These are phyloP conservation scores for Aspergillus haitiensis DNA, from an alignment of 495 filamentous ascomycete species.

Conservation along the genomic window DNA sequence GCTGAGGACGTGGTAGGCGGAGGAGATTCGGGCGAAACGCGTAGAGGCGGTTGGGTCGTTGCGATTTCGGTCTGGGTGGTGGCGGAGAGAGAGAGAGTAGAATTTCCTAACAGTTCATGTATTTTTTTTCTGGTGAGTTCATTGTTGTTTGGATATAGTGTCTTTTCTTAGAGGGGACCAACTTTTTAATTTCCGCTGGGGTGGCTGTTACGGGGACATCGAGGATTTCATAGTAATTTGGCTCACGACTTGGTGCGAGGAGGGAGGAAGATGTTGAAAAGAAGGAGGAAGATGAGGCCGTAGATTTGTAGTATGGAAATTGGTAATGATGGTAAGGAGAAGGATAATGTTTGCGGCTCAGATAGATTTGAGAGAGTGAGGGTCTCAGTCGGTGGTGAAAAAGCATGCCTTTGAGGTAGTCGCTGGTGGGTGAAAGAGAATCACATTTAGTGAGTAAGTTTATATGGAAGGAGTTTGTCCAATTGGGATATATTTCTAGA, in stretches of 20 bases:
- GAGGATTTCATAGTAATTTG: constrained; percentile 78
- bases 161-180: constrained; percentile 16
- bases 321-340: not conserved
- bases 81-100: constrained; percentile 84
- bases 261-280: constrained; percentile 36
- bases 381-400: constrained; percentile 21
- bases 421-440: not conserved
- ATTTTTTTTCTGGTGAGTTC: not conserved
- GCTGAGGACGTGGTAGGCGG: constrained; percentile 80
- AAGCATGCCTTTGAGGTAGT: constrained; percentile 20
- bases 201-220: constrained; percentile 68
- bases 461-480: not conserved
- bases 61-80: constrained; percentile 94
- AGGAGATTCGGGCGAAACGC: constrained; percentile 82
- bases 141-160: constrained; percentile 11
- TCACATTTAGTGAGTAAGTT: constrained; percentile 4
- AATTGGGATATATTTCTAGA: not conserved
- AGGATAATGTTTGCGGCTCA: not conserved
- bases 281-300: constrained; percentile 30
- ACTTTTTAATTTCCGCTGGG: constrained; percentile 82
- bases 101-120: constrained; percentile 56
- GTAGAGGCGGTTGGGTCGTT: constrained; percentile 66
- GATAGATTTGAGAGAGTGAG: constrained; percentile 7
- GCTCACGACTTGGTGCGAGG: constrained; percentile 43
- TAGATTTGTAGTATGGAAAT: not conserved